phyloP scores from a whole-genome alignment of 2,329 filamentous ascomycete genomes.

The Stagonosporopsis cucurbitacearum region DNA sequence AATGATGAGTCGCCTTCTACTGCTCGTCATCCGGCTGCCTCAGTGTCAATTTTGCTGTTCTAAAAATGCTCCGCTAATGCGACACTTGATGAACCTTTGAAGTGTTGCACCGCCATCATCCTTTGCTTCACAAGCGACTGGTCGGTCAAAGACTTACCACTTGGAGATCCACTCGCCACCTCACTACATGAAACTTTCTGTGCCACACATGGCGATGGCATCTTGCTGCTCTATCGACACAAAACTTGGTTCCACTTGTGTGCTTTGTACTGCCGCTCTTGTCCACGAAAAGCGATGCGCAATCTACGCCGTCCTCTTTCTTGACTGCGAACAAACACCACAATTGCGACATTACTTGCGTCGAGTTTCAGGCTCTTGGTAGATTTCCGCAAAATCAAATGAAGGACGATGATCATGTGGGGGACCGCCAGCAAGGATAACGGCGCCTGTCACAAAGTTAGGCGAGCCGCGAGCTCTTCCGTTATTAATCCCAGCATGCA shows the following conservation, averaged over 20 bases:
- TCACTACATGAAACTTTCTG: background rate
- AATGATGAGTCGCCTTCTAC: background rate
- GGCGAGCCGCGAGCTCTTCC: constrained; percentile 25
- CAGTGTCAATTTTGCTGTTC: background rate
- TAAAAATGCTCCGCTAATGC: background rate
- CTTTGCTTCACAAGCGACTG: background rate
- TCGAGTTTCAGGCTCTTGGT: background rate
- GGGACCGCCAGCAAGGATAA: constrained; percentile 18
- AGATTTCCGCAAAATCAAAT: constrained; percentile 4
- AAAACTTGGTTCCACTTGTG: background rate
- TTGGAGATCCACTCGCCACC: background rate
- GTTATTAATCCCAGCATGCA: constrained; percentile 14
- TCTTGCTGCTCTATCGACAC: background rate
- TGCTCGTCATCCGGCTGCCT: background rate
- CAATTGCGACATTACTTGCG: background rate
- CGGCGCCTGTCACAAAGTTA: constrained; percentile 18
- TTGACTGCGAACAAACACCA: background rate
- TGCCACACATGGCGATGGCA: background rate
- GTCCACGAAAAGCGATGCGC: background rate
- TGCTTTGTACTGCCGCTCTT: background rate
- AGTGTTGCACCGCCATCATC: background rate
- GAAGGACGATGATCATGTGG: constrained; percentile 17
- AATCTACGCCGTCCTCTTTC: background rate
- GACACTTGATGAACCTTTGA: background rate
- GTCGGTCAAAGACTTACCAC: background rate